Percentiles rank a stretch among this genome's conserved stretches.
Conservation (phyloP, 2,329 filamentous ascomycete species). For the Rhynchosporium graminicola region DNA sequence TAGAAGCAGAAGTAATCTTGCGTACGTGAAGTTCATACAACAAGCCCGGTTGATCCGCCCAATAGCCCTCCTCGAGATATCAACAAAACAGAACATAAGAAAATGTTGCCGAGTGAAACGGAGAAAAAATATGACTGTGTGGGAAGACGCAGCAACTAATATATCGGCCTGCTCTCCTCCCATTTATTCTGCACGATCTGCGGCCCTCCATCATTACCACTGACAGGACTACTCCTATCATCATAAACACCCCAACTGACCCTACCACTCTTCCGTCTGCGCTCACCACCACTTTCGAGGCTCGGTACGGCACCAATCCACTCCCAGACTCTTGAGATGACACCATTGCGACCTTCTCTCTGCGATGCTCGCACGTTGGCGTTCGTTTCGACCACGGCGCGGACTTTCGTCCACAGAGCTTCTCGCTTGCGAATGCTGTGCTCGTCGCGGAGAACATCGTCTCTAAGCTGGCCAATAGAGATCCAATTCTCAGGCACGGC, state of each 20-base stretch:
- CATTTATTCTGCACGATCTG: slow-evolving; percentile 35
- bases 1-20: not conserved
- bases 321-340: slow-evolving; percentile 68
- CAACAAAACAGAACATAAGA: slow-evolving; percentile 9
- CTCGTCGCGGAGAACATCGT: slow-evolving; percentile 83
- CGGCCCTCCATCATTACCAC: slow-evolving; percentile 33
- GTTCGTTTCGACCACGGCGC: slow-evolving; percentile 86
- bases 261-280: slow-evolving; percentile 53
- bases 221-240: slow-evolving; percentile 33
- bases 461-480: slow-evolving; percentile 83
- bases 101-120: not conserved
- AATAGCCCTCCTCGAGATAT: not conserved
- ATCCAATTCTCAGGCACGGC: slow-evolving; percentile 75
- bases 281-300: slow-evolving; percentile 33
- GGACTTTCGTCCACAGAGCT: slow-evolving; percentile 80
- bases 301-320: slow-evolving; percentile 63
- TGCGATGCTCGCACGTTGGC: slow-evolving; percentile 81
- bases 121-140: not conserved
- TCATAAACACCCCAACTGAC: slow-evolving; percentile 41
- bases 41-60: not conserved
- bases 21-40: not conserved
- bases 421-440: slow-evolving; percentile 76
- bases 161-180: slow-evolving; percentile 40
- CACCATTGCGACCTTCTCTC: slow-evolving; percentile 66
- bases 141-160: slow-evolving; percentile 26